A percentile compares a stretch with the other conserved stretches of the same genome.
Conservation (phyloP, 225 moss, liverwort and hornwort species). For the Antitrichia curtipendula region DNA sequence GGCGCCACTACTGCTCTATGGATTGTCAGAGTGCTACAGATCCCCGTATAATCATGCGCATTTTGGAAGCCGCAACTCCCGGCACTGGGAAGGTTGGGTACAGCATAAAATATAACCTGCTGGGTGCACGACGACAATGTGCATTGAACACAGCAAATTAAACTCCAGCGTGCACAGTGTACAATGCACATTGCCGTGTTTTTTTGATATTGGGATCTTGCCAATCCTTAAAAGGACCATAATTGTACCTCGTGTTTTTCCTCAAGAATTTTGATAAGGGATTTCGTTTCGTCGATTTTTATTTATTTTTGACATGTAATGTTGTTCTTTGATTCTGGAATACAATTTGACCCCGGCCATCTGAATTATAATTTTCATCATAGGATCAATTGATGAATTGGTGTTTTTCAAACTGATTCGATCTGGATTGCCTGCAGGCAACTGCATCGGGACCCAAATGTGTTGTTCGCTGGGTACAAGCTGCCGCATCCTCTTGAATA, state of each 20-base stretch:
- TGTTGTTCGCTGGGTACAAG: constrained; percentile 75
- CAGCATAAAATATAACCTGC: neutral
- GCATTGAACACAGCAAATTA: neutral
- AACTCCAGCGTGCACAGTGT: neutral
- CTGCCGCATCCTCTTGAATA: constrained; percentile 80
- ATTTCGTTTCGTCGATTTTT: neutral
- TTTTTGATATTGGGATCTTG: neutral
- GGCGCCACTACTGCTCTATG: neutral
- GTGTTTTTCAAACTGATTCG: neutral
- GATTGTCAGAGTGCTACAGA: neutral
- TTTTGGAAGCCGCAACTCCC: neutral
- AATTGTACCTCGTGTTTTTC: neutral
- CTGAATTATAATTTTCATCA: neutral
- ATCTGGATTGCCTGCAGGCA: constrained; percentile 37
- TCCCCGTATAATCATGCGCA: too few species aligned
- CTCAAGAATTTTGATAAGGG: neutral
- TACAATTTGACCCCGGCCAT: too few species aligned
- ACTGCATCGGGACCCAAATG: constrained; percentile 72
- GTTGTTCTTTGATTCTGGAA: neutral
- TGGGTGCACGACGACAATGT: neutral
- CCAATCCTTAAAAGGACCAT: neutral
- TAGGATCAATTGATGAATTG: neutral
- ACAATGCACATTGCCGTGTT: neutral
- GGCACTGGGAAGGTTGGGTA: neutral
- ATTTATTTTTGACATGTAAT: too few species aligned